These are phyloP conservation scores for Neopestalotiopsis clavispora DNA, from an alignment of 2,329 filamentous ascomycete genomes.

Conservation along the genomic window DNA sequence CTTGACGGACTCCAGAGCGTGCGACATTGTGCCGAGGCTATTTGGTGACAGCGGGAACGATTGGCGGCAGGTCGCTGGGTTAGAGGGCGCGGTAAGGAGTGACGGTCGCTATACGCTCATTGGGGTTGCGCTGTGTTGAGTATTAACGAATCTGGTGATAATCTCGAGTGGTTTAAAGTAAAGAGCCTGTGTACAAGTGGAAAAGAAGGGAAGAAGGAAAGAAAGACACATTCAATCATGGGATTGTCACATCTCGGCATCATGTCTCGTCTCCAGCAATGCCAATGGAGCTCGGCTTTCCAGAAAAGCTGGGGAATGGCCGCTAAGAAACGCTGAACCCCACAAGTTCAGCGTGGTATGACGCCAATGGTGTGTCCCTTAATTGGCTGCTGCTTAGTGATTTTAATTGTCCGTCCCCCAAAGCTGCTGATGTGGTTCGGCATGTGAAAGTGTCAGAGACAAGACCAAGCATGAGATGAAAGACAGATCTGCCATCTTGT, in stretches of 20 bases:
- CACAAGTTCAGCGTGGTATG: conserved; percentile 8
- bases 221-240: conserved; percentile 6
- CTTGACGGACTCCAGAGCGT: conserved; percentile 27
- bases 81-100: neutral
- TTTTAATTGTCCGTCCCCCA: neutral
- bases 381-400: neutral
- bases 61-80: conserved; percentile 6
- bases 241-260: conserved; percentile 16
- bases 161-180: neutral
- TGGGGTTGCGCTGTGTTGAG: neutral
- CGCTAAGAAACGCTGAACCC: conserved; percentile 11
- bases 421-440: neutral
- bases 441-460: neutral
- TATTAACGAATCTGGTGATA: neutral
- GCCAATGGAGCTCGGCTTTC: conserved; percentile 11
- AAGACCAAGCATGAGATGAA: neutral
- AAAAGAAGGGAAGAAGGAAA: neutral
- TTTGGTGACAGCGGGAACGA: conserved; percentile 15
- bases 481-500: neutral
- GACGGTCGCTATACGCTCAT: conserved; percentile 10
- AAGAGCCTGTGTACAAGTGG: neutral
- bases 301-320: conserved; percentile 11
- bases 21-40: conserved; percentile 35
- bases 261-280: neutral
- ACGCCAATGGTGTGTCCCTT: neutral